Base-by-base conservation (phyloP, 352 stramenopile species). In the Elongisporangium prolatum region DNA sequence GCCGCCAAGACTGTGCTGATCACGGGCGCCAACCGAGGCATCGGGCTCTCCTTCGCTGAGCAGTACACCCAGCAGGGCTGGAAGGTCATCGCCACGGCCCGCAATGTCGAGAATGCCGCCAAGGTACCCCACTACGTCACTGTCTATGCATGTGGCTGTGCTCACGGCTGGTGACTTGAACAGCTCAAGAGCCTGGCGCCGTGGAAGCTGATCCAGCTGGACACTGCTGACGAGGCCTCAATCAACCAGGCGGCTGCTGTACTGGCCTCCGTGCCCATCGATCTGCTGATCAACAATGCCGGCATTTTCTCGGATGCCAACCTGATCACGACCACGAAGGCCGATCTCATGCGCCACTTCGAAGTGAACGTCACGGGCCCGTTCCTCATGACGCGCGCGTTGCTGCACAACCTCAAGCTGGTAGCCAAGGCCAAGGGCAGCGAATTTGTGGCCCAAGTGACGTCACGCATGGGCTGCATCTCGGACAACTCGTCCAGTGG, bases 251-350 rank as follows among this genome's bases (percentile, higher is more conserved):
- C 69, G 4, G 72, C 67, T 3, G 48, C 60, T 49, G 20, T 51
- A 1, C 52, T 79, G 7, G 57, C 69, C 37, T 57, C 57, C 37
- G 58, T 61, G 18, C 61, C 72, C 7, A 72, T 85, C 34, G 71
- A 85, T 56, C 48, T 85, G n/a, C 54, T 85, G 7, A 76, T 85
- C 59, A 85, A 85, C 65, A 84, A 84, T 55, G 71, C 74, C 4
- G 75, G 75, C 11, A 50, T 80, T 16, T 14, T 59, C 18, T 57
- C 56, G n/a, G 17, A 53, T 13, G 48, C 56, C 17, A 25, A 21
- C n/a, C 14, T 75, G 3, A 59, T 25, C 1, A 64, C 69, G 10
- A 75, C 68, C 17, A 74, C 75, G 22, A 65, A 65, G 54, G 71
- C 74, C n/a, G 48, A 66, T n/a, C 21, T 81, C 2, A 60, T 78